A percentile compares a stretch with the other conserved stretches of the same genome.
Evolutionary conservation across 805 yeast species (phyloP).

Genomic region (Metschnikowia picachoensis): DNA sequence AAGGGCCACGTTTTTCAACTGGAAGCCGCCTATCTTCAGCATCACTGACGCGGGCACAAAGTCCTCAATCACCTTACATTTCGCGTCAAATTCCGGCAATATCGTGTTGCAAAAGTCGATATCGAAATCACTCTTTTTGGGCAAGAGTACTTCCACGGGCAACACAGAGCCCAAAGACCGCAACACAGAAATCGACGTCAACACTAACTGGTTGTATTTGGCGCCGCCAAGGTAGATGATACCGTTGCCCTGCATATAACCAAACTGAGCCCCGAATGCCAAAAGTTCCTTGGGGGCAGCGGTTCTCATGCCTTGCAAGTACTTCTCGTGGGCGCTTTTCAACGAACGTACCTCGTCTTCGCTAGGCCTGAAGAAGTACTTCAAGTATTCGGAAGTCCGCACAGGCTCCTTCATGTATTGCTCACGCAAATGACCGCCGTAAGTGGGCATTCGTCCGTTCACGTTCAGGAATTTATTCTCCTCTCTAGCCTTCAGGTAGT

Average conservation of each 20-base stretch:
- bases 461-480: slow-evolving; percentile 17
- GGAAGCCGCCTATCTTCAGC: slow-evolving; percentile 27
- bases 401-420: slow-evolving; percentile 27
- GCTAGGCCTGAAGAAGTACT: slow-evolving; percentile 20
- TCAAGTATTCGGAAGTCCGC: slow-evolving; percentile 25
- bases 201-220: slow-evolving; percentile 31
- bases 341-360: slow-evolving; percentile 20
- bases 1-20: slow-evolving; percentile 35
- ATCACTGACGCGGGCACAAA: slow-evolving; percentile 24
- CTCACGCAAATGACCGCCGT: slow-evolving; percentile 36
- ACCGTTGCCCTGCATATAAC: slow-evolving; percentile 36
- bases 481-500: slow-evolving; percentile 21
- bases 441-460: slow-evolving; percentile 26
- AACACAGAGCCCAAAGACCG: slow-evolving; percentile 31
- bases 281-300: slow-evolving; percentile 22
- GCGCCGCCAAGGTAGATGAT: slow-evolving; percentile 40
- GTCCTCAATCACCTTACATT: slow-evolving; percentile 46
- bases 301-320: slow-evolving; percentile 21
- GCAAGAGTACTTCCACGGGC: slow-evolving; percentile 38
- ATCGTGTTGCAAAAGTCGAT: slow-evolving; percentile 29
- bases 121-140: slow-evolving; percentile 30
- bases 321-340: slow-evolving; percentile 21
- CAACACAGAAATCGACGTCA: slow-evolving; percentile 31
- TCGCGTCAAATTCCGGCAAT: slow-evolving; percentile 32
- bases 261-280: slow-evolving; percentile 14